Evolutionary conservation across 2,329 filamentous ascomycete species (phyloP), one percentile per base, ranked within the genome.

Genomic region (Ophiocordyceps camponoti-floridani): DNA sequence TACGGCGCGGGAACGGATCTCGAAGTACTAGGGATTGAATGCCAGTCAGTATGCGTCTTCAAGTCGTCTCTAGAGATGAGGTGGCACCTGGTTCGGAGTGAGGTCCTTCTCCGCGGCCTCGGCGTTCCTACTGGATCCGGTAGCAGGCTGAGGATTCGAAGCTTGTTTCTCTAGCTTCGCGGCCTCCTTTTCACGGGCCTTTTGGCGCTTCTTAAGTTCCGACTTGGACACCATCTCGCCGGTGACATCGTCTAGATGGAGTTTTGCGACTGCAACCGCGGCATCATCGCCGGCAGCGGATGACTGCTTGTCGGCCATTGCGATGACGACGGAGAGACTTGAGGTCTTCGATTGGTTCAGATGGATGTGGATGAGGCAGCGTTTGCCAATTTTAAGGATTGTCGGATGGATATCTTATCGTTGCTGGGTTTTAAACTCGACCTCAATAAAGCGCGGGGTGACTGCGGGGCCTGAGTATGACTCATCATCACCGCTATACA

Each of bases 181-280:
- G 53, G 82, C 82, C 49, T 93, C 87, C 64, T 76, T 79, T 63
- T 89, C 77, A 53, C 89, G 81, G 60, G 81, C 74, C 84, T 98
- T 98, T 69, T 88, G 77, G 57, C 89, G 80, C 70, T 85, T 89
- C 85, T 98, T 98, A 62, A 96, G 71, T 67, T 88, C 82, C 14
- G 79, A 77, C 78, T 88, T 88, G 68, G 83, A 88, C 48, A 82
- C 61, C 63, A 66, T 79, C 68, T 98, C 91, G 56, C 91, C 91
- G 13, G 91, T 96, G 51, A 88, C 85, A 58, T 93, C 85, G 63
- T 98, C 91, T 43, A 91, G 75, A 63, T 88, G 75, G 53, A 94
- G 73, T 67, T 89, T 85, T 57, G 74, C 74, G 52, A 80, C 63
- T 54, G 66, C 64, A 53, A 73, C 74, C 50, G 78, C 59, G 55